Evolutionary conservation across 2,329 filamentous ascomycete genomes (phyloP), one percentile per base, ranked within the genome.

Genomic region (Penicillium freii): DNA sequence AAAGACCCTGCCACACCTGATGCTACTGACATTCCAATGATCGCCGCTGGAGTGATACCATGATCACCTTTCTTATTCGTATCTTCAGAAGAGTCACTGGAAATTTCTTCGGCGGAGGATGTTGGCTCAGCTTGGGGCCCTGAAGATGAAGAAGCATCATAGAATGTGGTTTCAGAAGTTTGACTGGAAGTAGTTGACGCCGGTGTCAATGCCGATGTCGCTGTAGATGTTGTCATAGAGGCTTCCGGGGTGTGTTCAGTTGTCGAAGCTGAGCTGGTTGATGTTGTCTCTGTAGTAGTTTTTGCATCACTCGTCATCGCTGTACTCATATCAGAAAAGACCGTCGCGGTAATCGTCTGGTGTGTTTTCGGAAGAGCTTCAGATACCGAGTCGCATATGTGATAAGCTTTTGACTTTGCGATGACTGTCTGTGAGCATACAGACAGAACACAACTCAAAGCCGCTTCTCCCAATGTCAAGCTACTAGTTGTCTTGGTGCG

Each of bases 391-490:
- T 62, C 71, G 66, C 88, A 91, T 75, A 91, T 85, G 23, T 73
- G 75, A 53, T 82, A 74, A 3, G 81, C 77, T 31, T 76, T 73
- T 64, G 78, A 67, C 72, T 80, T 73, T 34, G 69, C 64, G 10
- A 71, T 70, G 50, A 83, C 80, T 11, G 73, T 66, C 3, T 77
- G 75, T 5, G 75, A 71, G 70, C 89, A 92, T 15, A 73, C 74
- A 2, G 83, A 83, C 9, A 82, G 77, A 34, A 89, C 80, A 71
- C 89, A 92, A 67, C 87, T 83, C 60, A 90, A 73, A 5, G 85
- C 87, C 11, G 82, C 88, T 73, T 91, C 89, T n/a, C 87, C 88
- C 47, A 91, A 67, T 1, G 89, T 91, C 65, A 86, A 87, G 10
- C 85, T 87, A 31, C 82, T 82, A 13, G 71, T 74, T 9, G 87